These are phyloP conservation scores for Piper longum DNA, from an alignment of 164 flowering plant genomes.

Conservation along the genomic window DNA sequence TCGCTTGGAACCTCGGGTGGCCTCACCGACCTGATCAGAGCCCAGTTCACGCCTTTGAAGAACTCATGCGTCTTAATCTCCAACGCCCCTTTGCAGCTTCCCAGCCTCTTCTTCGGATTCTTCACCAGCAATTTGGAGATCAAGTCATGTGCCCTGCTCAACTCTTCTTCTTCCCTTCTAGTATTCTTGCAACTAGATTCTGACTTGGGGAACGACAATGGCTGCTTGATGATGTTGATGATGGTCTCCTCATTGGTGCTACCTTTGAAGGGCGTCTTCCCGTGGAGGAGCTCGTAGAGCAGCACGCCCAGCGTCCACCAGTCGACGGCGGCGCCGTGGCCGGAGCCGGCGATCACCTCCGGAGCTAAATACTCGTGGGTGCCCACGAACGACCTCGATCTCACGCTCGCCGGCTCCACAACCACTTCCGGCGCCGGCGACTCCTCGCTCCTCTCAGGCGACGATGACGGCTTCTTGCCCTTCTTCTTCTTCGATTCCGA, in stretches of 20 bases:
- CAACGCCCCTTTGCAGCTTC: slow-evolving; percentile 54
- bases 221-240: slow-evolving; percentile 54
- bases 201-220: slow-evolving; percentile 50
- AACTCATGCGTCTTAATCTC: slow-evolving; percentile 84
- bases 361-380: slow-evolving; percentile 93
- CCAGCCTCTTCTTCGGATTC: slow-evolving; percentile 74
- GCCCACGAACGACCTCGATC: slow-evolving; percentile 83
- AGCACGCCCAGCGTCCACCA: slow-evolving; percentile 96
- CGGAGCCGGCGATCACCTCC: slow-evolving; percentile 71
- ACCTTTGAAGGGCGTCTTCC: slow-evolving; percentile 80
- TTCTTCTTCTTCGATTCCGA: slow-evolving; percentile 4
- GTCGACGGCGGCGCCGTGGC: slow-evolving; percentile 81
- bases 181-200: slow-evolving; percentile 15
- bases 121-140: slow-evolving; percentile 57
- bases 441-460: slow-evolving; percentile 2
- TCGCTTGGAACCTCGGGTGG: slow-evolving; percentile 68
- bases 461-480: slow-evolving; percentile 4
- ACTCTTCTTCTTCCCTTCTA: slow-evolving; percentile 42
- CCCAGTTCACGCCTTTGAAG: slow-evolving; percentile 87
- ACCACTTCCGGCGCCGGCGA: slow-evolving; percentile 38
- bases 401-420: slow-evolving; percentile 55
- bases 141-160: slow-evolving; percentile 52
- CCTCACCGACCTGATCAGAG: slow-evolving; percentile 60
- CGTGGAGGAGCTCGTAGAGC: slow-evolving; percentile 62
- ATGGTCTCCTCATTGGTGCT: slow-evolving; percentile 77